Conservation (phyloP, 1,284 basidiomycete genomes). For the Porphyrellus sp. region DNA sequence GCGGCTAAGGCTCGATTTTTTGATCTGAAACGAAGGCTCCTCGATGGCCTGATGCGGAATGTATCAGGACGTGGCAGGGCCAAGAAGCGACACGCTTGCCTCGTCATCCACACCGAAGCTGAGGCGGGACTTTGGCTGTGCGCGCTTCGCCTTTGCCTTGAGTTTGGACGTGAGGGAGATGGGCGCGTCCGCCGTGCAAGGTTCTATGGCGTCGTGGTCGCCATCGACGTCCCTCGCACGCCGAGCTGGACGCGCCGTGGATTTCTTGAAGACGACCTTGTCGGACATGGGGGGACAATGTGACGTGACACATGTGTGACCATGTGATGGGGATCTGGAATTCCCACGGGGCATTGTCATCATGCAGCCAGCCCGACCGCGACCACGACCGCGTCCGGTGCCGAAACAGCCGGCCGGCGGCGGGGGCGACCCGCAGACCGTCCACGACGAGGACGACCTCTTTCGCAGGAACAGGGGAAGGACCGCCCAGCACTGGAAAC, state of each 20-base stretch:
- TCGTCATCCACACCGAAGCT: constrained; percentile 85
- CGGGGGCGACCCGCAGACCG: constrained; percentile 21
- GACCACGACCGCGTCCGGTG: constrained; percentile 53
- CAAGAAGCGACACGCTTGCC: constrained; percentile 41
- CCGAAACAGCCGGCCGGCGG: constrained; percentile 18
- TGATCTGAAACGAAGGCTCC: constrained; percentile 67
- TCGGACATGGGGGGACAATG: constrained; percentile 27
- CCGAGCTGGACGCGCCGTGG: constrained; percentile 51
- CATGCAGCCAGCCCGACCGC: constrained; percentile 35
- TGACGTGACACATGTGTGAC: constrained; percentile 36
- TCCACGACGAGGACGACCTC: constrained; percentile 57
- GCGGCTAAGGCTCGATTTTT: constrained; percentile 70
- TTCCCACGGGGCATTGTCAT: constrained; percentile 47
- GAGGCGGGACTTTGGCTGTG: constrained; percentile 62
- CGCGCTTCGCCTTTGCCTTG: constrained; percentile 64
- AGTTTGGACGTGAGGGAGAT: constrained; percentile 59
- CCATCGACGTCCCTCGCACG: constrained; percentile 48
- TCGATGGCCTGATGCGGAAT: constrained; percentile 46
- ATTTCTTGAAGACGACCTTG: constrained; percentile 52
- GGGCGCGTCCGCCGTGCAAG: constrained; percentile 44
- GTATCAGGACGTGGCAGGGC: constrained; percentile 24
- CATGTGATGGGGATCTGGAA: constrained; percentile 16
- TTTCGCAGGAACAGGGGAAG: constrained; percentile 62
- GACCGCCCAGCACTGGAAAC: constrained; percentile 54
- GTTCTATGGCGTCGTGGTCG: constrained; percentile 27